Percentiles rank a stretch among this genome's conserved stretches.
Conservation (phyloP, 352 stramenopile genomes). For the Blastocystis sp. region DNA sequence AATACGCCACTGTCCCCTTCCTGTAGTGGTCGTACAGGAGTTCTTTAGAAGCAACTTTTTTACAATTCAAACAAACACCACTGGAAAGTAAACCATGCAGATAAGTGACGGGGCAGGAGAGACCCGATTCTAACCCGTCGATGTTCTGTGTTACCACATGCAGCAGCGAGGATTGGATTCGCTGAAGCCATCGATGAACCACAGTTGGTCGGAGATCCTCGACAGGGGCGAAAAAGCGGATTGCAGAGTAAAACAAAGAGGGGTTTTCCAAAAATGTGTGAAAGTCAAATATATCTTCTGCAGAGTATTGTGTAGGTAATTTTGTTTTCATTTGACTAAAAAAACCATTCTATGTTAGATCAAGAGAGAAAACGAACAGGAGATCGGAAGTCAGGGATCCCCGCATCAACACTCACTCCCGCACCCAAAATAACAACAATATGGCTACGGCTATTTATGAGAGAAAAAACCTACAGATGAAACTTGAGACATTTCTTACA, state of each 20-base stretch:
- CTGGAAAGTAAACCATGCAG: not conserved
- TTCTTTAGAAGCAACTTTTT: not conserved
- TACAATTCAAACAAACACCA: not conserved
- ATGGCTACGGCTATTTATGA: not conserved
- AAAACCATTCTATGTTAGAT: constrained; percentile 16
- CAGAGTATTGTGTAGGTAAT: not conserved
- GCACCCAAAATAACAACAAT: constrained; percentile 23
- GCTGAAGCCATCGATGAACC: constrained; percentile 5
- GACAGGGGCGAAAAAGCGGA: not conserved
- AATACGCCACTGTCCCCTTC: not conserved
- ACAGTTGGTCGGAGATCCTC: not conserved
- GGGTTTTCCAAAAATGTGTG: constrained; percentile 24
- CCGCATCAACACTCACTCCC: constrained; percentile 31
- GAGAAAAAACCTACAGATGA: not conserved
- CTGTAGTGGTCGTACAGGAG: not conserved
- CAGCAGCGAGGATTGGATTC: not conserved
- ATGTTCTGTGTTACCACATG: constrained; percentile 42
- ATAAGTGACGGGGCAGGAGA: not conserved
- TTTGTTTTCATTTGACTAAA: not conserved
- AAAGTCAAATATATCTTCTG: constrained; percentile 13
- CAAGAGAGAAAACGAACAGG: not conserved
- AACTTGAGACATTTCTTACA: not conserved
- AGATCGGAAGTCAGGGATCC: constrained; percentile 44
- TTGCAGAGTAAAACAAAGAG: not conserved
- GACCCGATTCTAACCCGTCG: not conserved